Evolutionary conservation across 2,329 filamentous ascomycete genomes (phyloP), one percentile per base, ranked within the genome.

Genomic region (Thielaviopsis populi): DNA sequence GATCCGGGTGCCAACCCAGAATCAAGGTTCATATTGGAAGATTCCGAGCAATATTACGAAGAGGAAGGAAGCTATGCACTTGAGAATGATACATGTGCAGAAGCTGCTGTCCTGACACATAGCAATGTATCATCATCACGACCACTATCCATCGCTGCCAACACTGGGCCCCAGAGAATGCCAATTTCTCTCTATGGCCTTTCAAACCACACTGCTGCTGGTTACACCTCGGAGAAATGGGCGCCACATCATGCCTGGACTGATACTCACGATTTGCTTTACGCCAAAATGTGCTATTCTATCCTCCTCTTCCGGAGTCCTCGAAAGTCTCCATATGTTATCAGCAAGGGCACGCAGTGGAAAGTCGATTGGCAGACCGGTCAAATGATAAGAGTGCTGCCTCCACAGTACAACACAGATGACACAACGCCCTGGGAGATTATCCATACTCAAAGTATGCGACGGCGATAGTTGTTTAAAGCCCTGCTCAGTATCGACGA

Each of bases 261-360:
- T 5, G 73, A 73, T 54, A 77, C 77, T 41, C 81, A 83, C 71
- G 81, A 84, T 68, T 75, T 82, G 72, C 73, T 83, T 33, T 84
- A 84, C 66, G 81, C 81, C 61, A 82, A 80, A 70, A 74, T 82
- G 10, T 84, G 81, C 72, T 83, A 83, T 70, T 78, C 79, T n/a
- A 79, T 82, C 60, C 73, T 84, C 10, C 74, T 82, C 27, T 81
- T 80, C 70, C 75, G 79, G 64, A 80, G 78, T 65, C 82, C 82
- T 27, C 75, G 81, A 62, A 83, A 83, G 70, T 80, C 77, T 66
- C 80, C 82, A 69, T 80, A 80, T 68, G 77, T 84, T 64, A 77
- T 84, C 69, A 75, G 75, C 71, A 77, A 79, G 67, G 81, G 80
- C 50, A 82, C 80, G 70, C 76, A 80, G 69, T 84, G 80, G 80